These are phyloP conservation scores for Coelastrella sp. DNA, from an alignment of 139 green algal genomes.

Conservation along the genomic window DNA sequence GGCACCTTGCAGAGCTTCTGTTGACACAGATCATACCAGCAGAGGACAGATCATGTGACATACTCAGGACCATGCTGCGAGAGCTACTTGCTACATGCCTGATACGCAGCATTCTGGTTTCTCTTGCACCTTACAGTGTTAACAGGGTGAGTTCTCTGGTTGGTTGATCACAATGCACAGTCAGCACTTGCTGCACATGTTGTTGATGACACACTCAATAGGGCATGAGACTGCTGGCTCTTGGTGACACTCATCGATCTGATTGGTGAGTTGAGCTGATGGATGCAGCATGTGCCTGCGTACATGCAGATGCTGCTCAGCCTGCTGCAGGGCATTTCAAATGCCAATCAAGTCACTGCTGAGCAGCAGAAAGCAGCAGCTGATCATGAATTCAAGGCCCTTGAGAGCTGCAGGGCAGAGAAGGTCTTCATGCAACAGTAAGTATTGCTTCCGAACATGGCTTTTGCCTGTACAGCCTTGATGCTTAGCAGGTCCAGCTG, in stretches of 20 bases:
- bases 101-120: conserved; percentile 68
- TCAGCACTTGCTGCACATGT: neutral
- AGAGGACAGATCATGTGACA: conserved; percentile 50
- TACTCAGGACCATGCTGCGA: conserved; percentile 61
- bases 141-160: too few relatives aligned
- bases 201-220: too few relatives aligned
- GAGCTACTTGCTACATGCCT: conserved; percentile 77
- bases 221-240: too few relatives aligned
- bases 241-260: too few relatives aligned
- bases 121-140: conserved; percentile 64
- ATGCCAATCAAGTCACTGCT: neutral
- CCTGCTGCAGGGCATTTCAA: neutral
- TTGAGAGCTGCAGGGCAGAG: neutral
- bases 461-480: too few relatives aligned
- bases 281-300: too few relatives aligned
- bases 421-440: neutral
- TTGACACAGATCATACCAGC: conserved; percentile 63
- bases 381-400: neutral
- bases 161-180: too few relatives aligned
- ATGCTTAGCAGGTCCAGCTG: too few relatives aligned
- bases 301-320: conserved; percentile 11
- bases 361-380: conserved; percentile 11
- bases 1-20: conserved; percentile 64
- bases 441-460: too few relatives aligned
- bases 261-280: too few relatives aligned